phyloP scores from a whole-genome alignment of 2,329 filamentous ascomycete species.

The Fusarium ambrosium region DNA sequence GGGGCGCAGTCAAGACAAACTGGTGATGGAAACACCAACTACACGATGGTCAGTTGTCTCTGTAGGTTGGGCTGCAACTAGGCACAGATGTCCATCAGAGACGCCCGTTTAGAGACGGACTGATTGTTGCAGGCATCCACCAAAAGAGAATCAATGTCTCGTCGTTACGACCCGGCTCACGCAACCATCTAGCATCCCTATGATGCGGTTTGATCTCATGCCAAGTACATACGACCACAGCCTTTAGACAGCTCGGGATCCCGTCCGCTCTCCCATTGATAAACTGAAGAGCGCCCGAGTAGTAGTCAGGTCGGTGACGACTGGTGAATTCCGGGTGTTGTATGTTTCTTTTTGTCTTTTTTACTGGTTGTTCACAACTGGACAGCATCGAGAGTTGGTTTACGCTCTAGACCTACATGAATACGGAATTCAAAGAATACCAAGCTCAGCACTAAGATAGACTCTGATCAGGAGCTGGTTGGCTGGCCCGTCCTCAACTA shows the following conservation, averaged over 20 bases:
- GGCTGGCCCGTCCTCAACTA: slow-evolving; percentile 23
- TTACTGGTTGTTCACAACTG: background rate
- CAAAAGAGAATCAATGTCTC: slow-evolving; percentile 11
- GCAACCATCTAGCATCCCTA: background rate
- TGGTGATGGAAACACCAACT: slow-evolving; percentile 21
- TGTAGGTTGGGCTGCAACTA: slow-evolving; percentile 4
- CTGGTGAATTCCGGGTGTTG: slow-evolving; percentile 26
- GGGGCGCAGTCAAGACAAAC: slow-evolving; percentile 19
- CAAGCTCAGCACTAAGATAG: slow-evolving; percentile 14
- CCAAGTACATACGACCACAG: slow-evolving; percentile 21
- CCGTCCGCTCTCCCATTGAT: slow-evolving; percentile 20
- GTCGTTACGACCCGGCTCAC: background rate
- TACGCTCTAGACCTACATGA: background rate
- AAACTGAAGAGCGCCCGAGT: slow-evolving; percentile 25
- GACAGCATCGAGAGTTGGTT: background rate
- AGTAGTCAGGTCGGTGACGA: slow-evolving; percentile 25
- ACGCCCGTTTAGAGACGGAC: slow-evolving; percentile 13
- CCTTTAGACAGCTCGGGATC: slow-evolving; percentile 20
- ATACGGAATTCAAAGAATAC: background rate
- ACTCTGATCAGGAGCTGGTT: slow-evolving; percentile 14
- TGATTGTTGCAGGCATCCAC: slow-evolving; percentile 13
- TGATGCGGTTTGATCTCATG: background rate
- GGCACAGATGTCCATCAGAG: background rate
- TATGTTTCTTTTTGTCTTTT: slow-evolving; percentile 14
- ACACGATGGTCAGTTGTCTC: slow-evolving; percentile 2